Base-by-base conservation (phyloP, 176 grass and related monocot species). In the Avena atlantica region DNA sequence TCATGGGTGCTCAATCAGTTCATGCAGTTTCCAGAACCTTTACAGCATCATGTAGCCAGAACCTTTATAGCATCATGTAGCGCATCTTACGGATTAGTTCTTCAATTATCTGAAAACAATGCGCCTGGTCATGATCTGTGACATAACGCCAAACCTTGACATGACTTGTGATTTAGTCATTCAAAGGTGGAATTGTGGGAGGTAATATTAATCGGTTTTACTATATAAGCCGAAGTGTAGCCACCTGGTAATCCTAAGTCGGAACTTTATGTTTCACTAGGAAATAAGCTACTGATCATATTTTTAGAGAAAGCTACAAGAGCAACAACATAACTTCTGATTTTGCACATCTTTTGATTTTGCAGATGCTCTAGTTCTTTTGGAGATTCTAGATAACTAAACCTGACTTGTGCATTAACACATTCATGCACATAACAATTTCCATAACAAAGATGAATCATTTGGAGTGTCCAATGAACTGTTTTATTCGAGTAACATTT, bases 401-500 rank as follows among this genome's bases (percentile, higher is more conserved):
- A 8, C 13, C 6, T 5, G 48, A 52, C 47, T 9, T 21, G 25
- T 29, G 73, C 24, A 29, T 27, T 9, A 29, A 52, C 21, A 75
- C 72, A 27, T 75, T 19, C 24, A 31, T 31, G 23, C 15, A 15
- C 13, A 53, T 16, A 27, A 53, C 13, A 29, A 27, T 53, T 52
- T 8, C 6, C 24, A 53, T 76, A 31, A 53, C n/a, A 74, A 15
- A 74, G 12, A 75, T 73, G 21, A 51, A 64, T 3, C 14, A 37
- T 62, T 87, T 80, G 58, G 44, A 68, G 13, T 29, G 36, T 47
- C 36, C 69, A 57, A 24, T 62, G 11, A 67, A 62, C 21, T 78
- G 44, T 69, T 88, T 88, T 82, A 82, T 86, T 88, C 77, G 34
- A 58, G 48, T 84, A 75, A 70, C 45, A 66, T 67, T 50, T 82